These are phyloP conservation scores for Venturia aucupariae DNA, from an alignment of 2,329 filamentous ascomycete species.

Conservation along the genomic window DNA sequence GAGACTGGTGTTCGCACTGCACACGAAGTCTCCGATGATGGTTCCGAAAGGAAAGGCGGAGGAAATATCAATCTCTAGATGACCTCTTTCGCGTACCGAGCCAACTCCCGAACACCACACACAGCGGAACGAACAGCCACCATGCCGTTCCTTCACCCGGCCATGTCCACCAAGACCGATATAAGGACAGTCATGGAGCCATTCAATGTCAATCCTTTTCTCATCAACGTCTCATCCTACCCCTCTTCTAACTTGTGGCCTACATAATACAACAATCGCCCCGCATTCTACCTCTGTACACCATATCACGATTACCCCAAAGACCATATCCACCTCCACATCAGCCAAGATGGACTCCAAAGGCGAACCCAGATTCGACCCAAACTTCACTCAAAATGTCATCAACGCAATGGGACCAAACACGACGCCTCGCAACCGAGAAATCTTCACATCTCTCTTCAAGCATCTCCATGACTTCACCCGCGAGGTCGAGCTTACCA, in stretches of 20 bases:
- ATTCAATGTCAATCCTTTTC: neutral
- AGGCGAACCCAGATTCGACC: constrained; percentile 49
- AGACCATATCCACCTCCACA: neutral
- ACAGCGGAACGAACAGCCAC: constrained; percentile 1
- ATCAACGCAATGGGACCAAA: constrained; percentile 65
- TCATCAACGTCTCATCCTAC: neutral
- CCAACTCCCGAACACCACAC: neutral
- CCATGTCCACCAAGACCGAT: neutral
- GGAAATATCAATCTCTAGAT: neutral
- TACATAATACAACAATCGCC: neutral
- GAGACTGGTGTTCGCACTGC: no score
- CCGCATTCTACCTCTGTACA: neutral
- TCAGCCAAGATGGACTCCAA: constrained; percentile 2
- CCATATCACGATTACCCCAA: neutral
- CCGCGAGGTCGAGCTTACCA: constrained; percentile 66
- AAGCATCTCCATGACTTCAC: constrained; percentile 69
- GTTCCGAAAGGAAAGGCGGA: neutral
- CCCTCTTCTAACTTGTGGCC: neutral
- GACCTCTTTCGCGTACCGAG: neutral
- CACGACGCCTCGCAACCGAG: constrained; percentile 53
- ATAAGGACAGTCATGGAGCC: neutral
- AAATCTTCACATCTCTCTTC: constrained; percentile 56
- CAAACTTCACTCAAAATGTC: constrained; percentile 66
- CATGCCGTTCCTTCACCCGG: neutral
- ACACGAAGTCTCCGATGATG: neutral